Percentiles rank a stretch among this genome's conserved stretches.
Evolutionary conservation across 2,329 filamentous ascomycete species (phyloP).

Genomic region (Penicillium polonicum): DNA sequence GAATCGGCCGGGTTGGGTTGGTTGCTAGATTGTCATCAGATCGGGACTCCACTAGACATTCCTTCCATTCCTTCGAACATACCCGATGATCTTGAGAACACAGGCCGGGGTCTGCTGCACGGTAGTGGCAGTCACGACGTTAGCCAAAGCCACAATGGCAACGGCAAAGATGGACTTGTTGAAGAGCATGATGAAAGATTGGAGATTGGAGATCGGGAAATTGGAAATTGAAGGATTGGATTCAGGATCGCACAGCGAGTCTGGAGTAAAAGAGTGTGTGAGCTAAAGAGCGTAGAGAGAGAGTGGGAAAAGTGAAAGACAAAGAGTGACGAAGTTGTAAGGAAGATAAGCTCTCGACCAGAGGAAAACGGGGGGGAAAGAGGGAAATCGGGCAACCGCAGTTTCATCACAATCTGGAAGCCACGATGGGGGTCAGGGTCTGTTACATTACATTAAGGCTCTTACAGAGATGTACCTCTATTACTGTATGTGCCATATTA

Average conservation of each 20-base stretch:
- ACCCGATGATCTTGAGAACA: conserved; percentile 53
- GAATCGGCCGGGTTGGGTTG: conserved; percentile 41
- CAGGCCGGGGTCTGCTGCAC: conserved; percentile 50
- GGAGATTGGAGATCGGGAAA: background rate
- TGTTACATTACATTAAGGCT: conserved; percentile 1
- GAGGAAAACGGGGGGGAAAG: conserved; percentile 2
- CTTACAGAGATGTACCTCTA: background rate
- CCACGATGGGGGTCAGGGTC: conserved; percentile 6
- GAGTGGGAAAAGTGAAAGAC: conserved; percentile 18
- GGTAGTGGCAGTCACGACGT: conserved; percentile 38
- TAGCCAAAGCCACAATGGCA: conserved; percentile 47
- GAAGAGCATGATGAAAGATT: conserved; percentile 43
- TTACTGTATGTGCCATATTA: background rate
- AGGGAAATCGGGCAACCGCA: conserved; percentile 5
- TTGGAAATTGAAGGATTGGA: conserved; percentile 7
- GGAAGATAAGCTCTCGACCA: conserved; percentile 19
- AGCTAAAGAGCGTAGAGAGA: conserved; percentile 23
- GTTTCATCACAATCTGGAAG: conserved; percentile 14
- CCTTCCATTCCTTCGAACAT: conserved; percentile 24
- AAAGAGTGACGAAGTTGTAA: conserved; percentile 24
- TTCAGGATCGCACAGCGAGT: conserved; percentile 23
- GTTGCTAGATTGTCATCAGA: conserved; percentile 31
- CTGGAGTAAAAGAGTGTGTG: conserved; percentile 17
- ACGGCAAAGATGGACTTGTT: conserved; percentile 44
- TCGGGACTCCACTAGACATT: background rate